Base-by-base conservation (phyloP, 164 flowering plant genomes). In the Santalum album region DNA sequence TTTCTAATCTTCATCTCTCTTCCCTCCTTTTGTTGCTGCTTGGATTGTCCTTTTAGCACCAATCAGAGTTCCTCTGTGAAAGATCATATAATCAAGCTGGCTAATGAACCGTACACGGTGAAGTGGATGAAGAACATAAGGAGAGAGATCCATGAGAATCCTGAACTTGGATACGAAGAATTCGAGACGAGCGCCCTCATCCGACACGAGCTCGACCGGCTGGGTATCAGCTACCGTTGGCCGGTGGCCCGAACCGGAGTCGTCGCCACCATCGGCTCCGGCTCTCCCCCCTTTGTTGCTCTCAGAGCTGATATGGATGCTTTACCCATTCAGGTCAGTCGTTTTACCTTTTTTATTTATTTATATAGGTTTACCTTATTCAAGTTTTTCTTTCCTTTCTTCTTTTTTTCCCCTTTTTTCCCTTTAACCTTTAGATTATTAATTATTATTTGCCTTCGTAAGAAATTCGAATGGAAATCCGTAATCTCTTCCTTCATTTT, bases 261-360 rank as follows among this genome's bases (percentile, higher is more conserved):
- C 7, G 78, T 77, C 7, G 94, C 82, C 14, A 24, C 56, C 7
- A 64, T 86, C 61, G 94, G 94, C 19, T 64, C 81, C 19, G 87
- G 84, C 12, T 62, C 67, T 16, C 74, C 76, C 0, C 89, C 86
- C 12, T 78, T 76, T 60, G 78, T 83, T 49, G 89, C 82, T 43
- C 73, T 83, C 1, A 78, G 89, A 63, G 89, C 82, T 4, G 89
- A 83, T 38, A 83, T 83, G 89, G 89, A 83, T 64, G 89, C 89
- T 58, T 55, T 83, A 67, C 83, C 86, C 22, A 78, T 83, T 53
- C 82, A 83, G 86, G 89, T 83, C 9, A 14, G 59, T 27, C 14
- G 39, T 16, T 1, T 32, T 11, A n/a, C 18, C 1, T 26, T 15
- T 10, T 29, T n/a, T 27, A 12, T n/a, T 42, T 35, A 22, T 58